phyloP scores from a whole-genome alignment of 441 rosid genomes.

The Syzygium malaccense region DNA sequence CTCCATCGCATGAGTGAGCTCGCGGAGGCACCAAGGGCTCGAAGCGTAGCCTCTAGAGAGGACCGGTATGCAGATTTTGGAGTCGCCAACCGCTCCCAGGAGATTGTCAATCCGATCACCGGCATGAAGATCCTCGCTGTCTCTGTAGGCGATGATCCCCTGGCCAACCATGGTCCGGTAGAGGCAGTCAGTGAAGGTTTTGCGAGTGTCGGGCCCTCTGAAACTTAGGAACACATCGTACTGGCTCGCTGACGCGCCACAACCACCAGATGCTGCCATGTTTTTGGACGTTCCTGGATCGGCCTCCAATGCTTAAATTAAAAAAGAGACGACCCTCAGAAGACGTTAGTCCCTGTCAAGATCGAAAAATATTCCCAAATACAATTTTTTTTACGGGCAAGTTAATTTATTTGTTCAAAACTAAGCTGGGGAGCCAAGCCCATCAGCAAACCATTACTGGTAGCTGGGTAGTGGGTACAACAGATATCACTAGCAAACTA shows the following conservation, averaged over 20 bases:
- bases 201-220: neutral
- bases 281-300: neutral
- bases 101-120: neutral
- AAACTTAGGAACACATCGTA: neutral
- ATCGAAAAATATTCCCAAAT: no score
- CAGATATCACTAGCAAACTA: no score
- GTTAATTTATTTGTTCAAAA: no score
- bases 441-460: no score
- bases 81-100: fast-evolving
- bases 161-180: neutral
- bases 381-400: no score
- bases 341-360: no score
- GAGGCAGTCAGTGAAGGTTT: neutral
- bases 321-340: neutral
- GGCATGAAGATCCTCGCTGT: neutral
- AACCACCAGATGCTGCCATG: neutral
- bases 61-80: neutral
- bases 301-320: neutral
- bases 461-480: no score
- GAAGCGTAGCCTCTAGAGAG: neutral
- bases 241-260: neutral
- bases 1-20: fast-evolving
- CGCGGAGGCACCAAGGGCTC: neutral
- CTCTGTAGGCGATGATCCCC: neutral
- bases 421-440: no score